phyloP scores from a whole-genome alignment of 106 monocot genomes.

The Allium cepa region DNA sequence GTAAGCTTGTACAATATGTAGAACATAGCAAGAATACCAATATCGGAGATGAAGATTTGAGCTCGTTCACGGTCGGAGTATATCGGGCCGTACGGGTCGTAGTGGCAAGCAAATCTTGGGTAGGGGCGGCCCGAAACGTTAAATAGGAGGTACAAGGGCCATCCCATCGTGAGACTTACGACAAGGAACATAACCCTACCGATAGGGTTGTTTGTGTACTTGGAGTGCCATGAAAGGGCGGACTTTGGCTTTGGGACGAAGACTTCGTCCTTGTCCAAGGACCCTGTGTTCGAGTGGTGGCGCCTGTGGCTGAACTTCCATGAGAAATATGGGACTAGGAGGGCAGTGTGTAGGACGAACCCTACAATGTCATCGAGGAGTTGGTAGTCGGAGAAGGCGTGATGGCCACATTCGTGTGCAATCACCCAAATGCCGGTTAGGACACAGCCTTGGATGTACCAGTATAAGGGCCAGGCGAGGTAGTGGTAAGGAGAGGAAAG shows the following conservation, averaged over 20 bases:
- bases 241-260: constrained; percentile 71
- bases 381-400: constrained; percentile 70
- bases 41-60: constrained; percentile 34
- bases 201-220: constrained; percentile 61
- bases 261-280: constrained; percentile 81
- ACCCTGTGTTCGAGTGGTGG: constrained; percentile 88
- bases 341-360: constrained; percentile 62
- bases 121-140: constrained; percentile 60
- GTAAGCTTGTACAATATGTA: constrained; percentile 25
- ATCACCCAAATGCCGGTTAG: constrained; percentile 80
- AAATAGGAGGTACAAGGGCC: constrained; percentile 62
- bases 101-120: constrained; percentile 63
- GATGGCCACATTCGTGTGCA: constrained; percentile 92
- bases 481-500: constrained; percentile 32
- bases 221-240: constrained; percentile 32
- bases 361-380: constrained; percentile 68
- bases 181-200: constrained; percentile 38
- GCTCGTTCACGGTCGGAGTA: constrained; percentile 32
- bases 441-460: constrained; percentile 64
- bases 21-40: constrained; percentile 9
- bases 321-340: constrained; percentile 91
- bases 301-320: constrained; percentile 91
- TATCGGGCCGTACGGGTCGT: constrained; percentile 57
- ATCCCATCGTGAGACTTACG: constrained; percentile 53
- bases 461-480: constrained; percentile 72